These are phyloP conservation scores for Cyanodermella asteris DNA, from an alignment of 2,329 filamentous ascomycete species.

Conservation along the genomic window DNA sequence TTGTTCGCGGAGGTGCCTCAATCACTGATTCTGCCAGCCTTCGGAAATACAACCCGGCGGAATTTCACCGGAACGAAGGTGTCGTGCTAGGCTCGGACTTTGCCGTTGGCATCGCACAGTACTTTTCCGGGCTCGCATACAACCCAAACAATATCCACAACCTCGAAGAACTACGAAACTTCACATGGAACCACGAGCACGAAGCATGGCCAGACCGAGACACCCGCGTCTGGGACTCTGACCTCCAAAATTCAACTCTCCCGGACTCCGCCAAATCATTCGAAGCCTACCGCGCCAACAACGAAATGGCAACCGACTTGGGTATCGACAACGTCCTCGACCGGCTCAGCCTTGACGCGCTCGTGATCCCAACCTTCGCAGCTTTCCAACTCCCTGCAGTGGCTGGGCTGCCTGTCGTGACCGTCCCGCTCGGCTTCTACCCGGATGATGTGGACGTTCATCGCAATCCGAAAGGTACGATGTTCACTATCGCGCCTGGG, in stretches of 20 bases:
- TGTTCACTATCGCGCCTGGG: conserved; percentile 4
- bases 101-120: conserved; percentile 3
- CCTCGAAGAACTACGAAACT: conserved; percentile 4
- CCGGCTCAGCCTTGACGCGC: conserved; percentile 5
- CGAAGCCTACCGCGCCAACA: conserved; percentile 5
- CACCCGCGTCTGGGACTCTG: conserved; percentile 5
- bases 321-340: conserved; percentile 6
- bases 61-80: conserved; percentile 3
- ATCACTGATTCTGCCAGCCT: conserved; percentile 6
- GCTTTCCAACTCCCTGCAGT: conserved; percentile 6
- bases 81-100: conserved; percentile 6
- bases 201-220: conserved; percentile 5
- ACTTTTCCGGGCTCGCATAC: conserved; percentile 2
- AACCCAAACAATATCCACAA: conserved; percentile 6
- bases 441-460: conserved; percentile 3
- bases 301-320: conserved; percentile 3
- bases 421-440: conserved; percentile 6
- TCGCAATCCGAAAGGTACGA: conserved; percentile 4
- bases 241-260: conserved; percentile 3
- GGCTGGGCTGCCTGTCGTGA: conserved; percentile 6
- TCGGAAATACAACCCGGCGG: conserved; percentile 3
- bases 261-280: conserved; percentile 5
- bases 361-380: conserved; percentile 7
- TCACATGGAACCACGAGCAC: conserved; percentile 4
- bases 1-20: conserved; percentile 3